Percentiles rank a stretch among this genome's conserved stretches.
These are phyloP conservation scores for Colletotrichum limetticola DNA, from an alignment of 2,329 filamentous ascomycete genomes.

Conservation along the genomic window DNA sequence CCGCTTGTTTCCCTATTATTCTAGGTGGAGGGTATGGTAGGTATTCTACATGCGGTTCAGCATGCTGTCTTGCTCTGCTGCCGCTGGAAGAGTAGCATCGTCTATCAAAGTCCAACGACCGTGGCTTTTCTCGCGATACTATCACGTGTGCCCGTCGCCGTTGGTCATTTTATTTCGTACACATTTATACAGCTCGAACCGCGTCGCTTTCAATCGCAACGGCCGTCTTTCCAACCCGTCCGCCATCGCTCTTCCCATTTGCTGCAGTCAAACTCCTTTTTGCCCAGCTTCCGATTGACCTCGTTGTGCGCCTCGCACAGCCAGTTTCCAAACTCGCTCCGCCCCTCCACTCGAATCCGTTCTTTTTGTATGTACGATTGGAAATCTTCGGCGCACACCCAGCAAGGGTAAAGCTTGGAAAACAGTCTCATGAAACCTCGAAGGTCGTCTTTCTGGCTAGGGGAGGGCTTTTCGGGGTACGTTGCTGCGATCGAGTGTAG, in stretches of 20 bases:
- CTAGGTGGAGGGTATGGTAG: not conserved
- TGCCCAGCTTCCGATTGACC: slow-evolving; percentile 90
- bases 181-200: not conserved
- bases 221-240: slow-evolving; percentile 83
- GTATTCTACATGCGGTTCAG: not conserved
- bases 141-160: not conserved
- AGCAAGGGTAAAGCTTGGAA: slow-evolving; percentile 91
- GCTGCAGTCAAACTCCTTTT: slow-evolving; percentile 88
- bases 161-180: not conserved
- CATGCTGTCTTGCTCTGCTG: not conserved
- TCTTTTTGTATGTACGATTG: slow-evolving; percentile 81
- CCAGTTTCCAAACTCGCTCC: slow-evolving; percentile 82
- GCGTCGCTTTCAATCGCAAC: slow-evolving; percentile 61
- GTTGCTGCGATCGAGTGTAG: slow-evolving; percentile 90
- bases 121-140: not conserved
- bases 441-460: slow-evolving; percentile 79
- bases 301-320: slow-evolving; percentile 89
- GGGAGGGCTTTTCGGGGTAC: slow-evolving; percentile 79
- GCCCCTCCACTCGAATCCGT: slow-evolving; percentile 67
- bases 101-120: not conserved
- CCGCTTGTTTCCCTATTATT: not conserved
- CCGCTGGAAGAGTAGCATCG: not conserved
- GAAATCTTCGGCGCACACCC: slow-evolving; percentile 95
- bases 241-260: slow-evolving; percentile 95
- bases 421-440: slow-evolving; percentile 83